A percentile compares a stretch with the other conserved stretches of the same genome.
Conservation (phyloP, 352 stramenopile species). For the Aphanomyces euteiches region DNA sequence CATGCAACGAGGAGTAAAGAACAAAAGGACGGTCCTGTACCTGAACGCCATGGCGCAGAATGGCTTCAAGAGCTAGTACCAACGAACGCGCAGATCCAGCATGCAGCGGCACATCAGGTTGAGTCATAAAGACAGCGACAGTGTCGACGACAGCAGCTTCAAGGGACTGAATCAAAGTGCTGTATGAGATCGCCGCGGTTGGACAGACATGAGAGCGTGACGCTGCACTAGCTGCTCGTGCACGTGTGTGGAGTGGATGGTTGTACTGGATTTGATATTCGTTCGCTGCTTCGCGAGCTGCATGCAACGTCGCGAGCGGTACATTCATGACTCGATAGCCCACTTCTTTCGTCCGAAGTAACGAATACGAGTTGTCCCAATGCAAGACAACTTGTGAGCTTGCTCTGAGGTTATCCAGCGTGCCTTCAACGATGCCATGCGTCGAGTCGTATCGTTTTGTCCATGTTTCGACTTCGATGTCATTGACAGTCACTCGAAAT, state of each 20-base stretch:
- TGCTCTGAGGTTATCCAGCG: conserved; percentile 1
- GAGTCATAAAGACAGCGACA: conserved; percentile 63
- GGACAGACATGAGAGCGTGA: conserved; percentile 37
- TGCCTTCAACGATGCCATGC: conserved; percentile 11
- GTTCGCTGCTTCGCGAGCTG: conserved; percentile 48
- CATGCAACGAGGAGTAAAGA: background rate
- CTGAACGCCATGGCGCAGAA: conserved; percentile 67
- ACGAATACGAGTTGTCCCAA: conserved; percentile 78
- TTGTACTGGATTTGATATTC: conserved; percentile 40
- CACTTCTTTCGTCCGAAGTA: conserved; percentile 62
- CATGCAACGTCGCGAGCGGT: conserved; percentile 40
- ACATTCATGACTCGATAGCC: conserved; percentile 53
- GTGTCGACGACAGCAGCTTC: conserved; percentile 56
- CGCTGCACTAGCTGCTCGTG: conserved; percentile 31
- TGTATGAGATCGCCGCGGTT: conserved; percentile 36
- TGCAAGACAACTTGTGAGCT: conserved; percentile 33
- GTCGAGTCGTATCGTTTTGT: background rate
- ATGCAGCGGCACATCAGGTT: conserved; percentile 66
- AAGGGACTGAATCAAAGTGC: conserved; percentile 34
- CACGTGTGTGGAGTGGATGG: conserved; percentile 23
- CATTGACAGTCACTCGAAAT: conserved; percentile 13
- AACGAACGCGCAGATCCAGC: conserved; percentile 62
- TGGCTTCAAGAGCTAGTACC: conserved; percentile 56
- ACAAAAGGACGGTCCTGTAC: conserved; percentile 26
- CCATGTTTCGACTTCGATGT: background rate